Evolutionary conservation across 176 grass and related monocot species (phyloP).

Genomic region (Elymus sibiricus): DNA sequence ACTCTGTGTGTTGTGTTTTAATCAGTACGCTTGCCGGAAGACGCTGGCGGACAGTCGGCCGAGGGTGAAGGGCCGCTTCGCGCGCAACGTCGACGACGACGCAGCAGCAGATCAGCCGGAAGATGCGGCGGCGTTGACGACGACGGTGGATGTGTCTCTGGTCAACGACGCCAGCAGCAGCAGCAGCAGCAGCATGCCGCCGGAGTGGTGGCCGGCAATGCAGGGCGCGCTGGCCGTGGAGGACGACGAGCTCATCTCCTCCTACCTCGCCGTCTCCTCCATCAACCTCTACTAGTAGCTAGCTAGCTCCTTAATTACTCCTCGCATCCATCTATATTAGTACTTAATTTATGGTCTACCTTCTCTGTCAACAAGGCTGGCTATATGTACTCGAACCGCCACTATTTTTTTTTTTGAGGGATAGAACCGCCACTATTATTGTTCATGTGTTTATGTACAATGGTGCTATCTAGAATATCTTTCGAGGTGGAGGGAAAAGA

Average conservation of each 20-base stretch:
- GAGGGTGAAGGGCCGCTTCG: conserved; percentile 80
- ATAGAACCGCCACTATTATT: not conserved
- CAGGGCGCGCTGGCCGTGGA: conserved; percentile 35
- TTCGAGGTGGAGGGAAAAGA: no score
- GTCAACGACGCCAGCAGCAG: not conserved
- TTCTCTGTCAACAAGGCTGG: not conserved
- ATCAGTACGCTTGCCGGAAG: conserved; percentile 85
- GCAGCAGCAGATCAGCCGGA: conserved; percentile 13
- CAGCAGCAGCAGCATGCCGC: not conserved
- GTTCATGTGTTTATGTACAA: not conserved
- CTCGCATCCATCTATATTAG: not conserved
- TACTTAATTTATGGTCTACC: not conserved
- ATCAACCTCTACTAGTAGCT: conserved; percentile 28
- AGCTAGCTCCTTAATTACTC: not conserved
- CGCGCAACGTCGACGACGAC: conserved; percentile 40
- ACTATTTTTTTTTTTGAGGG: no score
- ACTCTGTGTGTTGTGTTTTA: not conserved
- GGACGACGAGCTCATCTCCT: conserved; percentile 40
- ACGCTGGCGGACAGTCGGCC: conserved; percentile 81
- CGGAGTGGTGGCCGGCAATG: conserved; percentile 60
- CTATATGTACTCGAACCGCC: not conserved
- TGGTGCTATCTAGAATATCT: no score
- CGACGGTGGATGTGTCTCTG: not conserved
- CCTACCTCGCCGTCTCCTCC: conserved; percentile 42
- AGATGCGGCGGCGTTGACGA: conserved; percentile 11